Base-by-base conservation (phyloP, 805 yeast genomes). In the Nakazawaea siamensis region DNA sequence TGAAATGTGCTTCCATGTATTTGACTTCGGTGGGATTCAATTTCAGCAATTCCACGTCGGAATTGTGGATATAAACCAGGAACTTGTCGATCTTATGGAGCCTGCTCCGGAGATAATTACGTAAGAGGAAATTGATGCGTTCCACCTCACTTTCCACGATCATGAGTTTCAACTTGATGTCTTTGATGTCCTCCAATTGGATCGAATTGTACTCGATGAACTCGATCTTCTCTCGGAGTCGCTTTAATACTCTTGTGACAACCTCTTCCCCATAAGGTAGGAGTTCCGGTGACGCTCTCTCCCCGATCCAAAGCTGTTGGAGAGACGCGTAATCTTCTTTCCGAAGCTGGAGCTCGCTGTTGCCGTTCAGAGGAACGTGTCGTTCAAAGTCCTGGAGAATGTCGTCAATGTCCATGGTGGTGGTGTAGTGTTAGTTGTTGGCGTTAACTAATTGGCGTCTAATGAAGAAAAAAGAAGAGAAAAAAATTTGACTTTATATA, bases 131-230 rank as follows among this genome's bases (percentile, higher is more conserved):
- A 47, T 80, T 85, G 20, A 86, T 72, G 38, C 98, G 62, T 48
- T 92, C 97, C 17, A 92, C 68, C 46, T 92, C 97, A 11, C 94
- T 80, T 51, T 92, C 98, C 46, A 90, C 78, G 17, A 94, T 73
- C 62, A 92, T 73, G 30, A 88, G 62, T 39, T 83, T 80, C 39
- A 90, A 57, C 50, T 88, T 88, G 55, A 78, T 76, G 42, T 80
- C 84, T 34, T 60, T 65, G 38, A 76, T 77, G 28, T 67, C 64
- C 34, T 81, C 83, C 25, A 81, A 61, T 37, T 82, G 88, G 49
- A 85, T 77, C 7, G 94, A 80, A 45, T 85, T 83, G 33, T 75
- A 66, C 47, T 82, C 90, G 25, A 90, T 76, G 37, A 70, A 68
- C 44, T 82, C 94, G 38, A 86, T 75, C 54, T 85, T 88, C 31